Base-by-base conservation (phyloP, 768 basidiomycete species). In the Tricholoma sp. region DNA sequence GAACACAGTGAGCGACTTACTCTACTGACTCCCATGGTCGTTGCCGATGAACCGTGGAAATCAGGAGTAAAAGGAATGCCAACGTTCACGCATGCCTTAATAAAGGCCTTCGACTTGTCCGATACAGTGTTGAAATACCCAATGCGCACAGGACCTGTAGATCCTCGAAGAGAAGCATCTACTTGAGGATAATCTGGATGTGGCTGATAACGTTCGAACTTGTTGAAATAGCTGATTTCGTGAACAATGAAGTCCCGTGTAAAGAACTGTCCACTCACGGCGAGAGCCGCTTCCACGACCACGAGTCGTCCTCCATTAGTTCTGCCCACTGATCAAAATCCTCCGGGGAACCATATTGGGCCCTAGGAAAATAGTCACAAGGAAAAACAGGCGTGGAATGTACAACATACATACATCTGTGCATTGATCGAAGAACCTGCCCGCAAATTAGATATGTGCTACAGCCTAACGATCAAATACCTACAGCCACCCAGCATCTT, bases 281-380 rank as follows among this genome's bases (percentile, higher is more conserved):
- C 36, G 29, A 42, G 54, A 89, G 71, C 50, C 81, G 76, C 53
- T 79, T 73, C 74, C 77, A 85, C n/a, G 80, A 69, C 85, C 85
- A 90, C 8, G 79, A 78, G 13, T 79, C 71, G 47, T 87, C 84
- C 5, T 76, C 80, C 11, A 74, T 76, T 24, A 81, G 70, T 0
- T 66, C 54, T 1, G 81, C 84, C 80, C 85, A 88, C 65, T 88
- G 77, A 60, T 89, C 85, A 61, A 83, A 89, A 64, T 90, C 88
- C 1, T 82, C 80, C 2, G 87, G 84, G 7, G 85, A 79, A 5
- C 86, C 86, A 50, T 82, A 83, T 10, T 89, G 88, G 52, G 82
- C 82, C 79, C 80, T 76, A 36, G 10, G 33, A 12, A 24, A 24
- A 55, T 10, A 49, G 45, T 9, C 50, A 55, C 24, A 41, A 11